phyloP scores from a whole-genome alignment of 2,329 filamentous ascomycete species.

The Didymella exigua region DNA sequence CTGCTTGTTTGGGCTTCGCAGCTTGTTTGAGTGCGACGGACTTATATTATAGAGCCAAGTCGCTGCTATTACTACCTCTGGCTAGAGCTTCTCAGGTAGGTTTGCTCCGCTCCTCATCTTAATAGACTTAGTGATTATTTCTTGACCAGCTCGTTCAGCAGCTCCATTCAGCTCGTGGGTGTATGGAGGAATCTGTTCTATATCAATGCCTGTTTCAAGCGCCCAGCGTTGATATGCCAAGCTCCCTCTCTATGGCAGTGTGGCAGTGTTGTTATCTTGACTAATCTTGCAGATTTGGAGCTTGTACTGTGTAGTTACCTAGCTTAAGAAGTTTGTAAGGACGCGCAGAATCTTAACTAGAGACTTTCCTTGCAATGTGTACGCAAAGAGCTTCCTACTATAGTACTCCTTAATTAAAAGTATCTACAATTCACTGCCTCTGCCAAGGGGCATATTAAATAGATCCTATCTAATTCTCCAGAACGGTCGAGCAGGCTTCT shows the following conservation, averaged over 20 bases:
- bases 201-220: not conserved
- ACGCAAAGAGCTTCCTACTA: not conserved
- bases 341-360: not conserved
- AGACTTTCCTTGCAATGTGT: too few species aligned
- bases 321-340: not conserved
- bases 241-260: not conserved
- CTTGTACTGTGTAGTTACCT: not conserved
- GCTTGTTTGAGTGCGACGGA: too few species aligned
- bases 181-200: not conserved
- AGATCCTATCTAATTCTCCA: not conserved
- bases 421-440: not conserved
- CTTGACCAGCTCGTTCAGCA: not conserved
- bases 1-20: not conserved
- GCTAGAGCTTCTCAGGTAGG: not conserved
- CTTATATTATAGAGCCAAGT: not conserved
- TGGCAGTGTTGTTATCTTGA: not conserved
- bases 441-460: not conserved
- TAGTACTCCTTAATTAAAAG: not conserved
- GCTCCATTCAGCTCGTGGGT: not conserved
- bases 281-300: not conserved
- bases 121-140: not conserved
- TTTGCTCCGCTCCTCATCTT: not conserved
- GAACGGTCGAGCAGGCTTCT: not conserved
- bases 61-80: not conserved
- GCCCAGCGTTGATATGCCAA: not conserved